These are phyloP conservation scores for Scenedesmus sp. DNA, from an alignment of 163 green algal genomes.

Conservation along the genomic window DNA sequence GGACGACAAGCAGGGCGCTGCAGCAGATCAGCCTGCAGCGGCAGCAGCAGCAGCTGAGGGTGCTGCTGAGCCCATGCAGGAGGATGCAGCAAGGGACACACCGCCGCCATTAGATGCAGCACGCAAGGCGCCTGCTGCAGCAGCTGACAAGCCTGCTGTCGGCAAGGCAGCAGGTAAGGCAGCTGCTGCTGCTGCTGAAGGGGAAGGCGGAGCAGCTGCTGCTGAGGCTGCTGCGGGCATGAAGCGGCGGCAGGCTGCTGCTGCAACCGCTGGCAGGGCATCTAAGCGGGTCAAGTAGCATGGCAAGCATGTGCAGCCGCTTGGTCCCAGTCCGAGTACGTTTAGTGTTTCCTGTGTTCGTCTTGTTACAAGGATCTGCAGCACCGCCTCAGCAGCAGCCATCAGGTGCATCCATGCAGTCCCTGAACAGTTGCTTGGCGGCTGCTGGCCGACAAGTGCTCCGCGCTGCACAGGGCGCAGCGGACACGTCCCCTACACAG, in stretches of 20 bases:
- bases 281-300: neutral
- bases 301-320: neutral
- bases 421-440: no score
- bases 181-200: neutral
- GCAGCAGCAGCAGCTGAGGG: neutral
- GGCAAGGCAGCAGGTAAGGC: neutral
- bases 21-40: constrained; percentile 6
- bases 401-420: no score
- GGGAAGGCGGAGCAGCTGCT: constrained; percentile 6
- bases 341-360: no score
- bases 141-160: neutral
- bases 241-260: neutral
- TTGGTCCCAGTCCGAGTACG: no score
- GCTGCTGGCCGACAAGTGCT: no score
- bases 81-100: constrained; percentile 17
- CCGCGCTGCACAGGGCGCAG: no score
- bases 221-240: constrained; percentile 28
- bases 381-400: no score
- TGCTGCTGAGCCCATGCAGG: neutral
- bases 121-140: neutral
- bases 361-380: no score
- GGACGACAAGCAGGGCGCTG: neutral
- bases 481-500: no score
- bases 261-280: neutral
- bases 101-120: neutral